Evolutionary conservation across 2,329 filamentous ascomycete species (phyloP), one percentile per base, ranked within the genome.

Genomic region (Cordyceps fumosorosea): DNA sequence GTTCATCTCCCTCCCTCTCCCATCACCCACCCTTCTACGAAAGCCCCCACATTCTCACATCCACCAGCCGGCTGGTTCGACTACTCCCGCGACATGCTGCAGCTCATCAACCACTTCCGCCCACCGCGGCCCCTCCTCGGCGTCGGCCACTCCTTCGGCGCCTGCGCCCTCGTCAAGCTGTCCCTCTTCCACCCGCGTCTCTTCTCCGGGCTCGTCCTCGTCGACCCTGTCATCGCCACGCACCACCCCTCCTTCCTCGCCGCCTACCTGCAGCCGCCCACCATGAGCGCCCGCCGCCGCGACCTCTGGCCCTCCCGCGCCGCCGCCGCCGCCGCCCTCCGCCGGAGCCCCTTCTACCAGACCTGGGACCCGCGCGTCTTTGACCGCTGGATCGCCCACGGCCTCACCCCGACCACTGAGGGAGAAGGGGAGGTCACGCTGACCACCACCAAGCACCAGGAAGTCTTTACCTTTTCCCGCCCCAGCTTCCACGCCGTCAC

Each of bases 101-200:
- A 93, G 70, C 84, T 97, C 75, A 83, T 95, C 77, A 97, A 96
- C 75, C 81, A 85, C 60, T 93, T 96, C 76, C 89, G 91, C 48
- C 77, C 81, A 83, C 89, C 90, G 14, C 88, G 89, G 0, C 93
- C 93, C 1, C 79, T 97, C 22, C 76, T 97, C 65, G 93, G 90
- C 62, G 75, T 98, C 32, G 93, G 91, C 18, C 93, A 98, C 76
- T 96, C 91, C 68, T 93, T 96, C 80, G 93, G 93, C 67, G 92
- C 83, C 66, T 85, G 84, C 70, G 84, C 89, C 63, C 81, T 97
- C 60, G 80, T 84, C 60, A 86, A 91, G 67, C 79, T 93, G 18
- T 79, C 90, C 5, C 78, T 93, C 12, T 82, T 91, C 67, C 89
- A 96, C 74, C 92, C 93, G 1, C 88, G 92, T 8, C 84, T 97